These are phyloP conservation scores for Theileria annulata DNA, from an alignment of 169 alveolate species.

Conservation along the genomic window DNA sequence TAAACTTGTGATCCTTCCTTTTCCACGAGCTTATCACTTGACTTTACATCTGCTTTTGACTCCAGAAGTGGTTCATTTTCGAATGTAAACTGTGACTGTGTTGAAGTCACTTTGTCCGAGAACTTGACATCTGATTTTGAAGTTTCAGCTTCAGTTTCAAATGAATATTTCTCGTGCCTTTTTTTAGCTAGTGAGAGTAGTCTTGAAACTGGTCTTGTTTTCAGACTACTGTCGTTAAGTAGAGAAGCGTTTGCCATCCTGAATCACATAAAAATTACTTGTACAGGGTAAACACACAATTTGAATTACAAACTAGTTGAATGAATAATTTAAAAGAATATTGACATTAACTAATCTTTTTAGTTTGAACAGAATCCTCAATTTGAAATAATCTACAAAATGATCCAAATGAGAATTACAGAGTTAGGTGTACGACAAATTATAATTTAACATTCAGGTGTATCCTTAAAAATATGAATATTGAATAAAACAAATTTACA, in stretches of 20 bases:
- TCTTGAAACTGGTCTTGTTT: constrained; percentile 39
- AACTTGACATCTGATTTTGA: constrained; percentile 47
- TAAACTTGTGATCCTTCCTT: constrained; percentile 22
- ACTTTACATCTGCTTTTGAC: constrained; percentile 50
- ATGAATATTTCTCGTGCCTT: constrained; percentile 45
- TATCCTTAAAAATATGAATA: too few species aligned
- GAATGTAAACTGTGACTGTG: constrained; percentile 31
- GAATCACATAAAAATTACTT: background rate
- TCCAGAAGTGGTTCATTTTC: constrained; percentile 48
- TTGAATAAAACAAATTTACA: too few species aligned
- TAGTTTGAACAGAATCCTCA: too few species aligned
- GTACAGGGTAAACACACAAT: constrained; percentile 1
- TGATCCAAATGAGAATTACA: too few species aligned
- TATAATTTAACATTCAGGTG: too few species aligned
- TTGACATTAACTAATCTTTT: too few species aligned
- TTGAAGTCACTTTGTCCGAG: constrained; percentile 5
- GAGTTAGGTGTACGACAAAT: too few species aligned
- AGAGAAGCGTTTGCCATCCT: constrained; percentile 19
- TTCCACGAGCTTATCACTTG: constrained; percentile 19
- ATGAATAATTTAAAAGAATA: background rate
- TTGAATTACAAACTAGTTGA: background rate
- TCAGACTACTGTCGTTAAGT: constrained; percentile 29
- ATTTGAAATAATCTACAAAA: too few species aligned
- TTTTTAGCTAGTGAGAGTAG: constrained; percentile 38
- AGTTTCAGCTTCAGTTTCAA: constrained; percentile 22